A percentile compares a stretch with the other conserved stretches of the same genome.
Evolutionary conservation across 208 protist genomes (phyloP).

Genomic region (Acanthamoeba comandoni): DNA sequence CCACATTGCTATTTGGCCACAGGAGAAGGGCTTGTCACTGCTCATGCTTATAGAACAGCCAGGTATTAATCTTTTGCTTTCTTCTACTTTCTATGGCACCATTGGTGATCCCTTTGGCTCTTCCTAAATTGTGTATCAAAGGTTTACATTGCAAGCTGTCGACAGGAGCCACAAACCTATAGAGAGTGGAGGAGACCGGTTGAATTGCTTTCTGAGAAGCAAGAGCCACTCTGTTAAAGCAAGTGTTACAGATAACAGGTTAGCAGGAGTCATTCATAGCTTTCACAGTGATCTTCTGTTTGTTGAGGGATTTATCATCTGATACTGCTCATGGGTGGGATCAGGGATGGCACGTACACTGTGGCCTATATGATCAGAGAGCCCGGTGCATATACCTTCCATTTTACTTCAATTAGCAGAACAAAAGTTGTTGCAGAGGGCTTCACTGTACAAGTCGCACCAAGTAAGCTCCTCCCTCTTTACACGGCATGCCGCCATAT

Average conservation of each 20-base stretch:
- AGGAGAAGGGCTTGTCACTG: conserved; percentile 44
- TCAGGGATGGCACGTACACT: conserved; percentile 54
- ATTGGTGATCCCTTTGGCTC: neutral
- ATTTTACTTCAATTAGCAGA: conserved; percentile 46
- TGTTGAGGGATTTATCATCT: neutral
- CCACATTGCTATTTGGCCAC: conserved; percentile 66
- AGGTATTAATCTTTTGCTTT: neutral
- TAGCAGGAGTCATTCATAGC: neutral
- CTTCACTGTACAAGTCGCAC: conserved; percentile 44
- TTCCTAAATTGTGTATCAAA: neutral
- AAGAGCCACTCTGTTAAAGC: neutral
- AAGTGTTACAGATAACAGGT: neutral
- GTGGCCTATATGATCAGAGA: conserved; percentile 30
- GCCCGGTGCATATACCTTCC: conserved; percentile 53
- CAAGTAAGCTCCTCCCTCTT: conserved; percentile 45
- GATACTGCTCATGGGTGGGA: neutral
- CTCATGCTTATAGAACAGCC: conserved; percentile 43
- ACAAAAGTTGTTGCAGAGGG: conserved; percentile 66
- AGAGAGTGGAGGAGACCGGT: conserved; percentile 61
- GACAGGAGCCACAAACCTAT: conserved; percentile 48
- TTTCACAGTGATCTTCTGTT: neutral
- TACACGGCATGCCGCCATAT: too few species aligned
- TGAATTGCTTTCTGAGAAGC: conserved; percentile 40
- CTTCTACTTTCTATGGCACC: neutral
- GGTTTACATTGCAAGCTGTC: conserved; percentile 59